Conservation (phyloP, 352 stramenopile species). For the Albugo candida region DNA sequence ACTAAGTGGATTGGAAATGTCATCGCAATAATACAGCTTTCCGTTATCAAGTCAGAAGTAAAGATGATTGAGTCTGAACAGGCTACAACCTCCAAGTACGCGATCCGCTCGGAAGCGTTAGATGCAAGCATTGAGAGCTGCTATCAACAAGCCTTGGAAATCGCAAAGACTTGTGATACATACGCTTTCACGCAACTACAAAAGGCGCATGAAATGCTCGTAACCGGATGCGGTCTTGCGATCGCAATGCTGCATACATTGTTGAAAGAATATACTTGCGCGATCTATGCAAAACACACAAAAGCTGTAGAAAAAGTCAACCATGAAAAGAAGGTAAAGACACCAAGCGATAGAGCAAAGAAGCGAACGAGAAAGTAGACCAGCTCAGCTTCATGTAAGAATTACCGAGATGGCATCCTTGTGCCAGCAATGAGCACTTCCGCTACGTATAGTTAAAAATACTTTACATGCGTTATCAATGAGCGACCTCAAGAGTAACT, state of each 20-base stretch:
- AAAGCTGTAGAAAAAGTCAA: slow-evolving; percentile 45
- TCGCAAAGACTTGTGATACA: slow-evolving; percentile 42
- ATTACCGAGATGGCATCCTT: no score
- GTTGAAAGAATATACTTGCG: slow-evolving; percentile 68
- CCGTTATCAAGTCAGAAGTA: slow-evolving; percentile 5
- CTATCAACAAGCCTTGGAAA: slow-evolving; percentile 38
- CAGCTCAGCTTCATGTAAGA: no score
- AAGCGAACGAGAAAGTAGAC: slow-evolving; percentile 1
- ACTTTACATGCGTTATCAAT: no score
- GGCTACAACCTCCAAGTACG: background rate
- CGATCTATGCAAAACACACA: slow-evolving; percentile 69
- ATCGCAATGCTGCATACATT: slow-evolving; percentile 48
- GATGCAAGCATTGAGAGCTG: slow-evolving; percentile 18
- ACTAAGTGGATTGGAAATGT: slow-evolving; percentile 48
- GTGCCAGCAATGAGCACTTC: no score
- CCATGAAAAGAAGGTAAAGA: slow-evolving; percentile 24
- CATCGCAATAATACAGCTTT: slow-evolving; percentile 40
- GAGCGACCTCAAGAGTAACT: no score
- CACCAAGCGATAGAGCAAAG: slow-evolving; percentile 33
- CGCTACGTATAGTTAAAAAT: no score
- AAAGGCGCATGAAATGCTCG: slow-evolving; percentile 33
- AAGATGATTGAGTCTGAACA: background rate
- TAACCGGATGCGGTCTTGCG: slow-evolving; percentile 28
- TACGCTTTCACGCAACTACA: slow-evolving; percentile 53
- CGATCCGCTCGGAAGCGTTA: slow-evolving; percentile 2